Evolutionary conservation across 73 alveolate species (phyloP), one percentile per base, ranked within the genome.

Genomic region (Paramecium sonneborni): DNA sequence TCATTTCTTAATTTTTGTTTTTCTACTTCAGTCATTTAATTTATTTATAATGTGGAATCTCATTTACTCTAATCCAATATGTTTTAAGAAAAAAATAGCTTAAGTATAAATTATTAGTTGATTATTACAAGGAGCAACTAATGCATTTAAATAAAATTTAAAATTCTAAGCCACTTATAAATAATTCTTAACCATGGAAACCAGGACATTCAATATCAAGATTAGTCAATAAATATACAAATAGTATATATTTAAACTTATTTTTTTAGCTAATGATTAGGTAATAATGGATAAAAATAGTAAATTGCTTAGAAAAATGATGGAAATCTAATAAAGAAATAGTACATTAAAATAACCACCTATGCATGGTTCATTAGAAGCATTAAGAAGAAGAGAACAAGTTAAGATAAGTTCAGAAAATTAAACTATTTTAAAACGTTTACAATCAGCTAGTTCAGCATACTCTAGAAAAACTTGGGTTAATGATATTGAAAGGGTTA

Each of bases 121-220:
- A 52, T 52, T 52, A 52, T 52, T 14, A n/a, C 3, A 15, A 79
- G 90, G 90, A 79, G 20, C 30, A 79, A 79, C 28, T 79, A 6
- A 79, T 43, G 69, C 90, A 79, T 79, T 23, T 79, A 21, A 79
- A 46, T 44, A 79, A 79, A 1, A 21, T 79, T 23, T n/a, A 79
- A 41, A 23, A 38, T 43, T 23, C 46, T 43, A 79, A 34, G 32
- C 72, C 90, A 10, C 18, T 21, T 43, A 28, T 79, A 9, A 79
- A 79, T 37, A 79, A 46, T 44, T 0, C 69, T 1, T 39, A 38
- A 41, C 90, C 90, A 23, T 79, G 90, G 90, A 79, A 43, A 79
- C 90, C 90, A 46, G 69, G 76, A 41, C 74, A 79, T 44, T 79
- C 90, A 10, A 11, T 79, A 12, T 79, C 90, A 41, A n/a, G 72